Base-by-base conservation (phyloP, 306 rosid species). In the Quillaja saponaria region DNA sequence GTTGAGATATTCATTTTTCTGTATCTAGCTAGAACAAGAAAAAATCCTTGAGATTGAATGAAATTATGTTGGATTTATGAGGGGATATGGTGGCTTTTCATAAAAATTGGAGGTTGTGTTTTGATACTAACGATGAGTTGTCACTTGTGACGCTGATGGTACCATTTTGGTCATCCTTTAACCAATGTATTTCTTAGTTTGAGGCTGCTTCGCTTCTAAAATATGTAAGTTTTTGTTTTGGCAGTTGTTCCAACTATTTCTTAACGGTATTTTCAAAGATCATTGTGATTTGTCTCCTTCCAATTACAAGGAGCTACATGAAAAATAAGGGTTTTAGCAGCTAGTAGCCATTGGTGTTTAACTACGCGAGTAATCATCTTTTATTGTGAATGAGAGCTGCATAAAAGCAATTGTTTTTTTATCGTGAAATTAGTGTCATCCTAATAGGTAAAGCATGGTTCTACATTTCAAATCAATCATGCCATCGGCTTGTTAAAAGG, bases 91-190 rank as follows among this genome's bases (percentile, higher is more conserved):
- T 42, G 67, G 48, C 53, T 19, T 4, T 50, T 67, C 49, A 60
- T 65, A 71, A 60, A 38, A 31, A 25, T 28, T 64, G 14, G 10
- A 6, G 10, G 4, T n/a, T 66, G 67, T 66, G 31, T 58, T 66
- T 73, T 50, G 57, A 66, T 72, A 64, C 57, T 65, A 34, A 58
- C 72, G 63, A 50, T 35, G 19, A 73, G 72, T 63, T 73, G 72
- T 14, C 11, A 46, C 21, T 25, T 46, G 10, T 15, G 8, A 46
- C 7, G 2, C 0, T 7, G 31, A 14, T 66, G 34, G 21, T 19
- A 33, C 34, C 4, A 11, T 31, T 56, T 6, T 0, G 38, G 35
- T 47, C 40, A 6, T 39, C 28, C 45, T 68, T 57, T 57, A 40
- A 38, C 45, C 21, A 13, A 17, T 13, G 60, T 47, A 49, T 14